phyloP scores from a whole-genome alignment of 2,329 filamentous ascomycete genomes.

The Acrodontium crateriforme region DNA sequence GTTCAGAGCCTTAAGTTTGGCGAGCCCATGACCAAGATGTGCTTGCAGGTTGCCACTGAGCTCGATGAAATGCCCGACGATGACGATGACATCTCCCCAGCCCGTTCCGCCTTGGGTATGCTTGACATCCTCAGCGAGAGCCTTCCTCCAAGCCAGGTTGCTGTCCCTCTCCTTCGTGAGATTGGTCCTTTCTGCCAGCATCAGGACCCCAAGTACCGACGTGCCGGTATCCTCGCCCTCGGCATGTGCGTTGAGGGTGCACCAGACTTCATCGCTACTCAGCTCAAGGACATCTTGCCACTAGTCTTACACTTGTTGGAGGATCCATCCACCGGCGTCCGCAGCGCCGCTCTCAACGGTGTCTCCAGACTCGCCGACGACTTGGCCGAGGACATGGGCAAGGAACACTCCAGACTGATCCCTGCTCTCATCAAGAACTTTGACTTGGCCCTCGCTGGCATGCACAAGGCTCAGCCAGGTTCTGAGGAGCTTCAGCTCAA shows the following conservation, averaged over 20 bases:
- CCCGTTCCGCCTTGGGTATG: constrained; percentile 69
- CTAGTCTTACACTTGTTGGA: constrained; percentile 69
- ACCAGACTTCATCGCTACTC: constrained; percentile 91
- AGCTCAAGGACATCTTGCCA: constrained; percentile 75
- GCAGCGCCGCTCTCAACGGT: constrained; percentile 74
- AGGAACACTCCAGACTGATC: constrained; percentile 74
- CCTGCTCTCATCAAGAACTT: constrained; percentile 78
- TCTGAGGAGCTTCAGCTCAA: constrained; percentile 52
- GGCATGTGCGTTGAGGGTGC: constrained; percentile 94
- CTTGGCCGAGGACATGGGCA: constrained; percentile 75
- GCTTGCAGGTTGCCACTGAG: constrained; percentile 80
- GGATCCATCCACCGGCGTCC: constrained; percentile 71
- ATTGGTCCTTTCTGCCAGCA: constrained; percentile 70
- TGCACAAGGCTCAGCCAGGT: constrained; percentile 35
- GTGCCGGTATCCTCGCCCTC: constrained; percentile 80
- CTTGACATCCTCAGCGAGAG: constrained; percentile 81
- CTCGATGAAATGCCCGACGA: constrained; percentile 58
- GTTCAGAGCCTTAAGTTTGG: constrained; percentile 82
- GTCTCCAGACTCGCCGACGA: constrained; percentile 87
- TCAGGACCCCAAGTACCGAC: constrained; percentile 62
- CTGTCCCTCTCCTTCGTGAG: constrained; percentile 79
- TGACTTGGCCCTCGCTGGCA: constrained; percentile 59
- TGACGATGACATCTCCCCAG: constrained; percentile 75
- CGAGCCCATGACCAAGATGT: constrained; percentile 73
- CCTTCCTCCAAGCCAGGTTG: constrained; percentile 83